Evolutionary conservation across 2,329 filamentous ascomycete species (phyloP).

Genomic region (Samsoniella hepiali): DNA sequence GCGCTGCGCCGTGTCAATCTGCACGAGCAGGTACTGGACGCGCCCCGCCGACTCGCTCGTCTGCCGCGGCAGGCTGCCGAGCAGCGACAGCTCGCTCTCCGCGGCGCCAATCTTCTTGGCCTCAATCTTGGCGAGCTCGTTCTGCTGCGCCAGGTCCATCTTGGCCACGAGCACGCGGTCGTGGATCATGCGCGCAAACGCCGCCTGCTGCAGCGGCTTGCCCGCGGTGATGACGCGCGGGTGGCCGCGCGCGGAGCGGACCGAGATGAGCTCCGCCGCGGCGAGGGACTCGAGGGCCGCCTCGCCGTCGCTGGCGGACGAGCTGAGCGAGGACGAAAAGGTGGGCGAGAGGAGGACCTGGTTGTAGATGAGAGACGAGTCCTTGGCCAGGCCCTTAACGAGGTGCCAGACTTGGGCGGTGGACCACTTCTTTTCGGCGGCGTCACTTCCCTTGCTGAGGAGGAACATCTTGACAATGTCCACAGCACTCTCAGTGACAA

Average conservation of each 20-base stretch:
- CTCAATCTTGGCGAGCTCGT: conserved; percentile 68
- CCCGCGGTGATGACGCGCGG: conserved; percentile 76
- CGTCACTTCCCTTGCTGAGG: conserved; percentile 52
- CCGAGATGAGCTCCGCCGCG: conserved; percentile 79
- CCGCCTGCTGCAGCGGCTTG: conserved; percentile 81
- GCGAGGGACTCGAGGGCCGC: conserved; percentile 74
- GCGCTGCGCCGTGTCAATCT: conserved; percentile 68
- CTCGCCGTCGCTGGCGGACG: conserved; percentile 61
- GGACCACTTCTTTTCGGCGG: conserved; percentile 64
- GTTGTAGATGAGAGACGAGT: conserved; percentile 74
- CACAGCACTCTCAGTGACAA: conserved; percentile 81
- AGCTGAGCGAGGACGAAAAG: conserved; percentile 58
- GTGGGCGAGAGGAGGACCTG: conserved; percentile 74
- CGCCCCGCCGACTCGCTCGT: conserved; percentile 65
- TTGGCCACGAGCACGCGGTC: conserved; percentile 72
- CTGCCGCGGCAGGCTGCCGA: conserved; percentile 69
- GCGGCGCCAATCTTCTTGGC: conserved; percentile 71
- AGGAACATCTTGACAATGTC: conserved; percentile 95
- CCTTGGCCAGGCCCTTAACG: conserved; percentile 71
- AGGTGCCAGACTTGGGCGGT: conserved; percentile 87
- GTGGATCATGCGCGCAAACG: conserved; percentile 68
- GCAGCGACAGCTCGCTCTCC: conserved; percentile 69
- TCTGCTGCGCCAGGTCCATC: conserved; percentile 68
- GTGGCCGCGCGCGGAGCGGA: conserved; percentile 69
- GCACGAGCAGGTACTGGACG: conserved; percentile 68